These are phyloP conservation scores for Calamus simplicifolius DNA, from an alignment of 176 grass and related monocot genomes.

Conservation along the genomic window DNA sequence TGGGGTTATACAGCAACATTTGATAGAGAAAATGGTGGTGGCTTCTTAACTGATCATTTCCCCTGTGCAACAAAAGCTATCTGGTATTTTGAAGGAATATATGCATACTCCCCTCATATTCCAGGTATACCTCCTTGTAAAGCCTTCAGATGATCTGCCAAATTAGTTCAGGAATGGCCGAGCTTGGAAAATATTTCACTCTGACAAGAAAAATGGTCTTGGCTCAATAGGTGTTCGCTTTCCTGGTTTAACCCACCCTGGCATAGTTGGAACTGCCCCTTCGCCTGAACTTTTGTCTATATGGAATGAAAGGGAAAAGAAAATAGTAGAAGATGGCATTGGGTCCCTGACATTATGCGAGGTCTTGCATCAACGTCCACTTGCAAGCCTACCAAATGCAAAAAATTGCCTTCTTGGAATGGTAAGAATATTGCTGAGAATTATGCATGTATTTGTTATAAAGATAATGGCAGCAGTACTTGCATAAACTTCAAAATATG, in stretches of 20 bases:
- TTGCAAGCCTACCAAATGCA: constrained; percentile 60
- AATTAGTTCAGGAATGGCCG: background rate
- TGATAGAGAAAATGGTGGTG: constrained; percentile 82
- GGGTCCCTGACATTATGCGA: constrained; percentile 59
- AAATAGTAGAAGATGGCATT: constrained; percentile 40
- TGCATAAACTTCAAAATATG: background rate
- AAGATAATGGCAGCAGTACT: background rate
- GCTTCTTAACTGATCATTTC: constrained; percentile 89
- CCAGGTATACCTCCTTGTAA: constrained; percentile 29
- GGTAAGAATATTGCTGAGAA: constrained; percentile 26
- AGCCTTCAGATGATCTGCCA: background rate
- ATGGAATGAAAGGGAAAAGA: constrained; percentile 85
- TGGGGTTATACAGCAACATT: constrained; percentile 95
- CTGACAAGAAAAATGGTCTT: background rate
- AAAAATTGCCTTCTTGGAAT: constrained; percentile 74
- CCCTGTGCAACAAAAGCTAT: constrained; percentile 79
- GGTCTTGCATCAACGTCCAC: constrained; percentile 71
- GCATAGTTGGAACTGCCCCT: constrained; percentile 78
- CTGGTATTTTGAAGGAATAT: constrained; percentile 99
- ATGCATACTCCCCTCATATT: constrained; percentile 83
- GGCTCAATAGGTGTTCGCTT: constrained; percentile 59
- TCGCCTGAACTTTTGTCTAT: constrained; percentile 75
- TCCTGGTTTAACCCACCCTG: constrained; percentile 80
- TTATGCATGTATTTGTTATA: background rate
- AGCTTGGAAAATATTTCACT: background rate